Evolutionary conservation across 179 eudicot genomes (phyloP).

Genomic region (Drosera spatulata): DNA sequence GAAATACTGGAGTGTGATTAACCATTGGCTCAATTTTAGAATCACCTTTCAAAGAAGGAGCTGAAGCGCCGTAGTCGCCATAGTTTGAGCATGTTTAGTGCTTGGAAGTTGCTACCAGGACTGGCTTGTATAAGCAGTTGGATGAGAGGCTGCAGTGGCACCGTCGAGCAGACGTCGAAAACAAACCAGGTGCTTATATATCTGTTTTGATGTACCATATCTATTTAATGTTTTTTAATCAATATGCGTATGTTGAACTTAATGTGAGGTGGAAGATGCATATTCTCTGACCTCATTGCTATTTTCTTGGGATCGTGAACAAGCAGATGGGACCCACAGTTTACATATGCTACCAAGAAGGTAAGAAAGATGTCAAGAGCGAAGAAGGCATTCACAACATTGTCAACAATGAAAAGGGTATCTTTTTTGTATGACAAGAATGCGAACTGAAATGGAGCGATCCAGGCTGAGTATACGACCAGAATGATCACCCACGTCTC

Average conservation of each 20-base stretch:
- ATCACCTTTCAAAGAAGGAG: conserved; percentile 75
- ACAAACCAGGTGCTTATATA: conserved; percentile 78
- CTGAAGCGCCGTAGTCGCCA: conserved; percentile 97
- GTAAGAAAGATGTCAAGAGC: conserved; percentile 73
- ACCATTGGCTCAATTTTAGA: conserved; percentile 1
- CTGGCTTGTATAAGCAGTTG: conserved; percentile 36
- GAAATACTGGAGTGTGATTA: too few species aligned
- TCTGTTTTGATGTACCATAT: conserved; percentile 26
- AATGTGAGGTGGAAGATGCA: background rate
- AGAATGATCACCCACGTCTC: conserved; percentile 62
- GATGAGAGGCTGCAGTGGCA: conserved; percentile 62
- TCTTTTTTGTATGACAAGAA: conserved; percentile 46
- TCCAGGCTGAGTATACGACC: conserved; percentile 91
- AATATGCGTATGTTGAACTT: too few species aligned
- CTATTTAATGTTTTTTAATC: background rate
- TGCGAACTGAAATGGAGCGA: conserved; percentile 80
- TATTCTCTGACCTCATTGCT: conserved; percentile 47
- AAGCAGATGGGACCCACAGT: conserved; percentile 53
- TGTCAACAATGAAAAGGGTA: conserved; percentile 44
- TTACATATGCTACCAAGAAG: conserved; percentile 84
- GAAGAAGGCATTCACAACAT: conserved; percentile 69
- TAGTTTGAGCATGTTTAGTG: conserved; percentile 76
- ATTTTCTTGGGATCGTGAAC: conserved; percentile 68
- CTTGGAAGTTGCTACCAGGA: conserved; percentile 53
- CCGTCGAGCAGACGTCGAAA: conserved; percentile 75